A percentile compares a stretch with the other conserved stretches of the same genome.
phyloP scores from a whole-genome alignment of 2,329 filamentous ascomycete species.

The Trichoderma koningii region DNA sequence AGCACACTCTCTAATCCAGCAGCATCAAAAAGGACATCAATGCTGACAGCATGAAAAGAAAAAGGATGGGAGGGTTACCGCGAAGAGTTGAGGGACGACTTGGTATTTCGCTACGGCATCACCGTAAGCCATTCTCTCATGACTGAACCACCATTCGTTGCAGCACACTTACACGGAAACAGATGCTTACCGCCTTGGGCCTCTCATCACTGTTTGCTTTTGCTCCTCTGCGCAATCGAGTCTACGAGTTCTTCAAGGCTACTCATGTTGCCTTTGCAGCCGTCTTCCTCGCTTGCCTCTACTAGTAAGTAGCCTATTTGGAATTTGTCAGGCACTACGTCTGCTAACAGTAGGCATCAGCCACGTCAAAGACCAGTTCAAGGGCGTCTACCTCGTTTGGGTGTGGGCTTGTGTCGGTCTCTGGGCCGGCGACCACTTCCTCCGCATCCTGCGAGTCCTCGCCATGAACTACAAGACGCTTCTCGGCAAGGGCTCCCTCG shows the following conservation, averaged over 20 bases:
- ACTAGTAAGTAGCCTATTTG: conserved; percentile 42
- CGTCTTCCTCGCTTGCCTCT: conserved; percentile 48
- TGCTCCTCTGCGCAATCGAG: conserved; percentile 28
- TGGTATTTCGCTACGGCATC: conserved; percentile 24
- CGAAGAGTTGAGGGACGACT: conserved; percentile 19
- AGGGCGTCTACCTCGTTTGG: conserved; percentile 31
- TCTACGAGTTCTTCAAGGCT: conserved; percentile 50
- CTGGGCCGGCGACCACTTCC: conserved; percentile 49
- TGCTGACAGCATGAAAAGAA: conserved; percentile 13
- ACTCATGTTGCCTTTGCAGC: conserved; percentile 51
- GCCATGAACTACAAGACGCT: conserved; percentile 37
- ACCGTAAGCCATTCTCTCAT: conserved; percentile 7
- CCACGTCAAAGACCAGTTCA: conserved; percentile 30
- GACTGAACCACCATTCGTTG: too few species aligned
- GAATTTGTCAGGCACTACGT: neutral
- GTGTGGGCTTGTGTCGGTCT: conserved; percentile 46
- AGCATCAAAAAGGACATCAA: neutral
- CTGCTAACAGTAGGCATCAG: conserved; percentile 27
- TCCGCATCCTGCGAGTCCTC: conserved; percentile 45
- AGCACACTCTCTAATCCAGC: neutral
- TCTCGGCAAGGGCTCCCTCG: conserved; percentile 38
- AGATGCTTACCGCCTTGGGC: conserved; percentile 25
- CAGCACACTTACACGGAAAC: neutral
- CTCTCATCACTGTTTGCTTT: conserved; percentile 19
- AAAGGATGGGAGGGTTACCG: conserved; percentile 28